Base-by-base conservation (phyloP, 1,139 yeast species). In the Maudiozyma humilis region DNA sequence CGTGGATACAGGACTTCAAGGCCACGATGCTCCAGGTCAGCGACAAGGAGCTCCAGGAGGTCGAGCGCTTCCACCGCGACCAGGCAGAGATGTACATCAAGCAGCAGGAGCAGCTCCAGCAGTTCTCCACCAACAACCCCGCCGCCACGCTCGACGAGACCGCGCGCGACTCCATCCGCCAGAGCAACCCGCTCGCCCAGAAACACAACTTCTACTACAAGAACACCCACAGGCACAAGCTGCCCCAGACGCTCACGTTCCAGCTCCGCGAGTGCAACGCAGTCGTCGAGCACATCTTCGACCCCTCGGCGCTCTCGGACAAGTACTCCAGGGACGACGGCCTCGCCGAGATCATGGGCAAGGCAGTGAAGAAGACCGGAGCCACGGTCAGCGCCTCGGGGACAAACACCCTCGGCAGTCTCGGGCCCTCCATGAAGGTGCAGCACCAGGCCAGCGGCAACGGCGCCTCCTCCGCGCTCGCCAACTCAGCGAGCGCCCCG, bases 1-100 rank as follows among this genome's bases (percentile, higher is more conserved):
- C 62, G 14, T 59, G 63, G 60, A 50, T 62, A 12, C 55, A 54
- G 36, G 59, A 53, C 51, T 65, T 55, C 51, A 60, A 55, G 47
- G 50, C 38, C 23, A 46, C 45, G 7, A 55, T 49, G 58, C 41
- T 56, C 38, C 56, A 59, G 44, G 57, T 56, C 5, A 51, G 60
- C 40, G 64, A 60, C 39, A 59, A 54, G 42, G 55, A 51, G 40
- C 47, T 60, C 37, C 44, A 42, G 16, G 64, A 60, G 41, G 46
- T 54, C 14, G 60, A 57, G 41, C 51, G 55, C 16, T 51, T 50
- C 46, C 49, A 56, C 44, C 47, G 49, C 29, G 58, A 55, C 39
- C 59, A 56, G 40, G 38, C 47, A 17, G 47, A 45, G 19, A 42
- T 52, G 45, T 52, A 53, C 44, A 46, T 49, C 25, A 48, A 45